Conservation (phyloP, 140 eudicot genomes). For the Bidens hawaiensis region DNA sequence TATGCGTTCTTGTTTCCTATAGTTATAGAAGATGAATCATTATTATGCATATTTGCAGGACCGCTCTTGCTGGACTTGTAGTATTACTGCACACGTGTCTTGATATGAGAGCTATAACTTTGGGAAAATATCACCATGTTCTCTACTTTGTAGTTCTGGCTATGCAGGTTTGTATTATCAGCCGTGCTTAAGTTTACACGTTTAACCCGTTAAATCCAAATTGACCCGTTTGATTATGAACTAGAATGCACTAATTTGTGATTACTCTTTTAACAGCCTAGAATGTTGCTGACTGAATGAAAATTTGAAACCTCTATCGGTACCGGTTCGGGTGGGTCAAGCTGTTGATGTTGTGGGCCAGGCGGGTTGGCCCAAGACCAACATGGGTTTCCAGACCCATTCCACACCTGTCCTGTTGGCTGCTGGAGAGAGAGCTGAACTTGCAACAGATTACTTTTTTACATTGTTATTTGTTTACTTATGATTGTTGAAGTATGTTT, state of each 20-base stretch:
- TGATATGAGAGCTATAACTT: slow-evolving; percentile 80
- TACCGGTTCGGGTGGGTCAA: slow-evolving; percentile 96
- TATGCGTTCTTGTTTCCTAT: too few species aligned
- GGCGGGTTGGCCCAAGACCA: slow-evolving; percentile 98
- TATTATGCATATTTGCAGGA: slow-evolving; percentile 32
- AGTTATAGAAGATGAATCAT: background rate
- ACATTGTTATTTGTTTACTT: background rate
- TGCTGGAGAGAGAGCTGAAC: slow-evolving; percentile 99
- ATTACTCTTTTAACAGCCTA: slow-evolving; percentile 56
- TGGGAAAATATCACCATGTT: slow-evolving; percentile 91
- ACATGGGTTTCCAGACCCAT: slow-evolving; percentile 97
- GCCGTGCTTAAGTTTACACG: background rate
- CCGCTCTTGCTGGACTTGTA: slow-evolving; percentile 81
- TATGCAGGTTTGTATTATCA: slow-evolving; percentile 90
- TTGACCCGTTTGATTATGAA: background rate
- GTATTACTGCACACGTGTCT: slow-evolving; percentile 79
- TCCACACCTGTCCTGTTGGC: slow-evolving; percentile 90
- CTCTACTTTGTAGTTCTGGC: slow-evolving; percentile 87
- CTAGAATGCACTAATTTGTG: background rate
- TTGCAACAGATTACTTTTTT: slow-evolving; percentile 58
- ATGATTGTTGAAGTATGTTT: background rate
- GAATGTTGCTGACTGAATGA: slow-evolving; percentile 89
- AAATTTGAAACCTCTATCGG: slow-evolving; percentile 84
- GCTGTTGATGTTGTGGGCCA: slow-evolving; percentile 99
- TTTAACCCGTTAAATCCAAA: slow-evolving; percentile 1